These are phyloP conservation scores for Sporothrix mexicana DNA, from an alignment of 2,329 filamentous ascomycete species.

Conservation along the genomic window DNA sequence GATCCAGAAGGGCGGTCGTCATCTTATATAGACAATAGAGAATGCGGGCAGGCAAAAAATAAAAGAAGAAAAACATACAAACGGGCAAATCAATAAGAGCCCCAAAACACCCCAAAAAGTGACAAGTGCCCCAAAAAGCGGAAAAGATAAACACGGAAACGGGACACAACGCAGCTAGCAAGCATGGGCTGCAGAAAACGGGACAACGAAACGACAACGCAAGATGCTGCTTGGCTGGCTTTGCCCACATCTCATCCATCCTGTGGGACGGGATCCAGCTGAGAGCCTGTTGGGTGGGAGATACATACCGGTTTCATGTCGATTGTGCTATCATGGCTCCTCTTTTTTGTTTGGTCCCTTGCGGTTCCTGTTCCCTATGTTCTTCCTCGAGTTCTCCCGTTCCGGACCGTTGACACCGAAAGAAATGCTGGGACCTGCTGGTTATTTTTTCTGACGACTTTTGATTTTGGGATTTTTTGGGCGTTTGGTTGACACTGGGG, in stretches of 20 bases:
- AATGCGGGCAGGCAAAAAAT: background rate
- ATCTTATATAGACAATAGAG: slow-evolving; percentile 37
- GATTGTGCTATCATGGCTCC: background rate
- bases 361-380: background rate
- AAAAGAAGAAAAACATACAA: background rate
- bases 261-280: slow-evolving; percentile 23
- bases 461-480: background rate
- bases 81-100: background rate
- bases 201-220: slow-evolving; percentile 1
- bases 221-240: slow-evolving; percentile 9
- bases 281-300: slow-evolving; percentile 13
- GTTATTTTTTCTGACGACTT: background rate
- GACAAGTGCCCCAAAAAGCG: background rate
- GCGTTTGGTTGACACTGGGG: background rate
- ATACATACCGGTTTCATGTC: slow-evolving; percentile 26
- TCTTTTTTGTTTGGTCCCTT: background rate
- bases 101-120: background rate
- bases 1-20: background rate
- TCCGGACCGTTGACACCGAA: slow-evolving; percentile 61
- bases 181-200: slow-evolving; percentile 14
- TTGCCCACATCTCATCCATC: slow-evolving; percentile 24
- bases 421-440: background rate
- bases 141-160: background rate
- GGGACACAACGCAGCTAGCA: slow-evolving; percentile 12
- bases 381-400: slow-evolving; percentile 43